phyloP scores from a whole-genome alignment of 768 basidiomycete species.

The Tylopilus cervinicoccineus region DNA sequence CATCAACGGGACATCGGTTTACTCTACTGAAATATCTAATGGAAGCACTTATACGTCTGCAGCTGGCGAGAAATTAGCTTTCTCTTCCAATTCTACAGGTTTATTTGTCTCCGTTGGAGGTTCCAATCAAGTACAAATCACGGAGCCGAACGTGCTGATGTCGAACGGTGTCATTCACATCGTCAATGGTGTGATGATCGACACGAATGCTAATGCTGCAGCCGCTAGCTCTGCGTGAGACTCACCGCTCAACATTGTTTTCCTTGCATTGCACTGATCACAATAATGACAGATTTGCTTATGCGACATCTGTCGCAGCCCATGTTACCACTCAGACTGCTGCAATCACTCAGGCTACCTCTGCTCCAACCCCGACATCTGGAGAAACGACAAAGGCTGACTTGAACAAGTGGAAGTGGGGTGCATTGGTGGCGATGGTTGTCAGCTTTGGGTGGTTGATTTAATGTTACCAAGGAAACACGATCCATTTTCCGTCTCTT shows the following conservation, averaged over 20 bases:
- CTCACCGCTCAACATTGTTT: too few species aligned
- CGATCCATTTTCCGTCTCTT: not conserved
- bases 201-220: slow-evolving; percentile 37
- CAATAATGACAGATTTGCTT: slow-evolving; percentile 34
- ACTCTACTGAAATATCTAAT: slow-evolving; percentile 49
- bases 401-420: not conserved
- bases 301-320: slow-evolving; percentile 46
- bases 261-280: not conserved
- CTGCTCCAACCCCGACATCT: not conserved
- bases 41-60: slow-evolving; percentile 44
- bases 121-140: slow-evolving; percentile 46
- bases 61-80: slow-evolving; percentile 50
- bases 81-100: slow-evolving; percentile 54
- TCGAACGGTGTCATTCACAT: slow-evolving; percentile 70
- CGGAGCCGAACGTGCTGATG: slow-evolving; percentile 55
- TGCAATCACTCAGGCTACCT: slow-evolving; percentile 35
- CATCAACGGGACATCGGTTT: slow-evolving; percentile 65
- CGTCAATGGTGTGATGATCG: slow-evolving; percentile 50
- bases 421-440: slow-evolving; percentile 1
- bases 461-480: slow-evolving; percentile 4
- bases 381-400: not conserved
- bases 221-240: slow-evolving; percentile 56
- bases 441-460: slow-evolving; percentile 4
- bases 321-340: slow-evolving; percentile 37
- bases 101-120: slow-evolving; percentile 47